Conservation (phyloP, 208 protist genomes). For the Leishmania tropica region DNA sequence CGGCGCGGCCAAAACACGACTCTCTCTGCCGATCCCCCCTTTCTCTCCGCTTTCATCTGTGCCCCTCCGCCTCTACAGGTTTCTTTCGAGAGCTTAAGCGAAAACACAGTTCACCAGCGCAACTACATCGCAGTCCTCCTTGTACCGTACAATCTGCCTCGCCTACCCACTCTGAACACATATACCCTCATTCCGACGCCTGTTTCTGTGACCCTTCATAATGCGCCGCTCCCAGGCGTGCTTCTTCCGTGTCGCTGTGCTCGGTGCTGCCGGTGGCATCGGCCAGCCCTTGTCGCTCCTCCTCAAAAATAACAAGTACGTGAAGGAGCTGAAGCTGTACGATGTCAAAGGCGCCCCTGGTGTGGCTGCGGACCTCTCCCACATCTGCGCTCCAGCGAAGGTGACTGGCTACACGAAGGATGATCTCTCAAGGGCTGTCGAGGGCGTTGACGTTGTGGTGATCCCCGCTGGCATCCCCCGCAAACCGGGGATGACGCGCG, state of each 20-base stretch:
- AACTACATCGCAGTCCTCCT: not conserved
- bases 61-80: not conserved
- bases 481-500: slow-evolving; percentile 96
- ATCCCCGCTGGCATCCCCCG: slow-evolving; percentile 96
- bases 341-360: slow-evolving; percentile 85
- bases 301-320: slow-evolving; percentile 83
- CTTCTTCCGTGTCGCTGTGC: slow-evolving; percentile 80
- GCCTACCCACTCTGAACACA: not conserved
- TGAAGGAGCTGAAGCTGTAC: slow-evolving; percentile 86
- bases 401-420: slow-evolving; percentile 83
- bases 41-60: not conserved
- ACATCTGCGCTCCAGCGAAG: slow-evolving; percentile 82
- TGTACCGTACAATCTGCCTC: not conserved
- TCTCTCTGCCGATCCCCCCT: not conserved
- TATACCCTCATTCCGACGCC: not conserved
- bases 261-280: slow-evolving; percentile 96
- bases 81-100: not conserved
- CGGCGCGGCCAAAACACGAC: not conserved
- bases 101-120: not conserved
- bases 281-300: slow-evolving; percentile 96
- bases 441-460: slow-evolving; percentile 87
- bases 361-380: slow-evolving; percentile 90
- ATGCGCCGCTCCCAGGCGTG: slow-evolving; percentile 34
- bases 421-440: slow-evolving; percentile 73
- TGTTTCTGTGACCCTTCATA: not conserved